phyloP scores from a whole-genome alignment of 148 eudicot species.

The Chenopodium album region DNA sequence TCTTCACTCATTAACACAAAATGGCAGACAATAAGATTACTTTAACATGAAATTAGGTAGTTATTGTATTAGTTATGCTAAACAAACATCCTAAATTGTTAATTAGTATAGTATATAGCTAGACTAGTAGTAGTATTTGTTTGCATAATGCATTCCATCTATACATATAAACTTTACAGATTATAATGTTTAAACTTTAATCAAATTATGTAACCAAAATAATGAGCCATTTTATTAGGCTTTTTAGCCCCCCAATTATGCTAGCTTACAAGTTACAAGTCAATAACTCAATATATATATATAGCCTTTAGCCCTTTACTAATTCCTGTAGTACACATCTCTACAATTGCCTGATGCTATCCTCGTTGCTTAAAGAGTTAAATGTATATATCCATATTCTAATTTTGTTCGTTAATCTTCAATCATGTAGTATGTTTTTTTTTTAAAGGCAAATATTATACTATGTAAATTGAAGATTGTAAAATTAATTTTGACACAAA shows the following conservation, averaged over 20 bases:
- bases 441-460: too few relatives aligned
- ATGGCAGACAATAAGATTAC: constrained; percentile 26
- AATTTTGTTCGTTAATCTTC: too few relatives aligned
- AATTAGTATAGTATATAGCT: neutral
- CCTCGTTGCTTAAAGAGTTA: too few relatives aligned
- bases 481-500: too few relatives aligned
- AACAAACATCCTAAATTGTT: neutral
- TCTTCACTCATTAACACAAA: constrained; percentile 10
- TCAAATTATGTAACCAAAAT: neutral
- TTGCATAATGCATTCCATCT: constrained; percentile 16
- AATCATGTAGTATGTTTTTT: too few relatives aligned
- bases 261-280: neutral
- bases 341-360: too few relatives aligned
- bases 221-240: neutral
- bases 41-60: constrained; percentile 11
- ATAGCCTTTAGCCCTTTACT: neutral
- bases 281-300: neutral
- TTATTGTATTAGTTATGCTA: constrained; percentile 11
- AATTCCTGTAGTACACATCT: neutral
- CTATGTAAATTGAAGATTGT: too few relatives aligned
- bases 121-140: neutral
- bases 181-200: neutral
- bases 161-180: constrained; percentile 6
- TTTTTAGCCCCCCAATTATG: neutral
- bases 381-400: too few relatives aligned